Base-by-base conservation (phyloP, 805 yeast species). In the Lipomyces lipofer region DNA sequence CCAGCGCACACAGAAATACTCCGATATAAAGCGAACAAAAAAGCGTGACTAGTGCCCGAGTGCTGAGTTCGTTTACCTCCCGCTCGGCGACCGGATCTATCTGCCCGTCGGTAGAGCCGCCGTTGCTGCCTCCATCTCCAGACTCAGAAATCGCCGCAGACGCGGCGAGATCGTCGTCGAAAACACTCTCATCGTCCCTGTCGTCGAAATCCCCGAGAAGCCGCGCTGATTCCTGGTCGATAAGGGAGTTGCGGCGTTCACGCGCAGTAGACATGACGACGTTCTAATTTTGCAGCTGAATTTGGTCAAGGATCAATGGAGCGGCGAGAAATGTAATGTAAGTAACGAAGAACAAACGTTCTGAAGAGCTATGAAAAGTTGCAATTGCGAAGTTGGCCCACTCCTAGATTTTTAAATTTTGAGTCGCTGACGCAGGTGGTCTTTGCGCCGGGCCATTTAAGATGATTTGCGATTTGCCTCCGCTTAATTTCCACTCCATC, bases 1-100 rank as follows among this genome's bases (percentile, higher is more conserved):
- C 83, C 4, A 80, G 65, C 0, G 80, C 78, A 5, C 80, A 73
- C 2, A 80, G 64, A 59, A 80, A 79, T 6, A 78, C 72, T 9
- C 81, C 80, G 13, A 75, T 64, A 30, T 62, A 60, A 28, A 64
- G 52, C 33, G 67, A 58, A 28, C 51, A 45, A 30, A 58, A 58
- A 21, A 58, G 47, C 7, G 62, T 58, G 27, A 56, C 54, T 3
- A 58, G 52, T 9, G 60, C 57, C 7, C 57, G 32, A 12, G 57
- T 58, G n/a, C 47, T 35, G 5, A 58, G 51, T 48, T 58, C 62
- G 43, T 56, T 24, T 24, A 54, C 50, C 28, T 58, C 62, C 19
- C 24, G 48, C 42, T 58, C 56, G 13, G 59, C 62, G 13, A 56
- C 45, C 13, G 13, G 46, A 19, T 29, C 24, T 10, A 5, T 28